These are phyloP conservation scores for Saraca asoca DNA, from an alignment of 331 rosid species.

Conservation along the genomic window DNA sequence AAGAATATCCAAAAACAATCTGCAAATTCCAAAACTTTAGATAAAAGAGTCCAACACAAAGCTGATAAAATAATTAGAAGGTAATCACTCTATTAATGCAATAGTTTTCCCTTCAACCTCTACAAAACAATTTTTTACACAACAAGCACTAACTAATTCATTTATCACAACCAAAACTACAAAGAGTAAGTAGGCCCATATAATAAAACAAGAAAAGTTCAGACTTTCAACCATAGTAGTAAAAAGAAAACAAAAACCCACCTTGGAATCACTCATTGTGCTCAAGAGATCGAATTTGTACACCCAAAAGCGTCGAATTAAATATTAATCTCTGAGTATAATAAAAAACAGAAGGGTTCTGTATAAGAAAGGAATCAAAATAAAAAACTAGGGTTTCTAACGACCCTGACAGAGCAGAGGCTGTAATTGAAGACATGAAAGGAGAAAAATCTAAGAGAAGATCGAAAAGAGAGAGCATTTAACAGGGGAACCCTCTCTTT, in stretches of 20 bases:
- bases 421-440: conserved; percentile 79
- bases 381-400: conserved; percentile 57
- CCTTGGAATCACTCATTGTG: conserved; percentile 68
- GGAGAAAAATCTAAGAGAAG: conserved; percentile 38
- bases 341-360: conserved; percentile 25
- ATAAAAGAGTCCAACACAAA: background rate
- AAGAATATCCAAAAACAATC: background rate
- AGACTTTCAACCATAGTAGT: background rate
- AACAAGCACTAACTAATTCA: background rate
- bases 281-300: conserved; percentile 31
- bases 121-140: background rate
- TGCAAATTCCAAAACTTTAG: conserved; percentile 5
- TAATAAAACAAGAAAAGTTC: background rate
- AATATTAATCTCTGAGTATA: conserved; percentile 25
- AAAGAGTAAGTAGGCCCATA: background rate
- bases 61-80: background rate
- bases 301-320: conserved; percentile 28
- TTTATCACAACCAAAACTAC: background rate
- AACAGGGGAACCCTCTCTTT: conserved; percentile 61
- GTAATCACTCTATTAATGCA: background rate
- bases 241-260: conserved; percentile 15
- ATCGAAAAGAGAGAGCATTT: conserved; percentile 58
- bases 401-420: conserved; percentile 63
- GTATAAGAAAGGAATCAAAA: conserved; percentile 41
- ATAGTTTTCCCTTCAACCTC: background rate